Percentiles rank a stretch among this genome's conserved stretches.
Evolutionary conservation across 2,329 filamentous ascomycete genomes (phyloP).

Genomic region (Delphinella strobiligena): DNA sequence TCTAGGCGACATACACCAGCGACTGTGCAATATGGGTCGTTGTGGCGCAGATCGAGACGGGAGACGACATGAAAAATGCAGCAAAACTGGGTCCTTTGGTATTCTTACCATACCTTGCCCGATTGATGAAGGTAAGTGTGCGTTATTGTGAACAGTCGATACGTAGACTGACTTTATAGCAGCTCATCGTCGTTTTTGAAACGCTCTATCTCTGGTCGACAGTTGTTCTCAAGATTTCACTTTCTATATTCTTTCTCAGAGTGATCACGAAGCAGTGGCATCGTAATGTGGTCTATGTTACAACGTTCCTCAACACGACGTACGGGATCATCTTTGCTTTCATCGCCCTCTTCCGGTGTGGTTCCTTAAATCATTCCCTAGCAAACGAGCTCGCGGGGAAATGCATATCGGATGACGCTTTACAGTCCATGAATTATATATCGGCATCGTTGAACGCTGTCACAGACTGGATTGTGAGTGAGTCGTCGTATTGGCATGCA

Average conservation of each 20-base stretch:
- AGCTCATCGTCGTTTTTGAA: constrained; percentile 33
- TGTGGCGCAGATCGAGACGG: constrained; percentile 3
- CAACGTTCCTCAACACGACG: constrained; percentile 20
- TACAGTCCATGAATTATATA: constrained; percentile 15
- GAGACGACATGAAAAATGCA: background rate
- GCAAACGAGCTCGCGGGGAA: constrained; percentile 10
- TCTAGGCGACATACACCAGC: too few species aligned
- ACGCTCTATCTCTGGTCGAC: constrained; percentile 29
- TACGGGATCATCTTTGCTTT: constrained; percentile 38
- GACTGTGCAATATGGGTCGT: constrained; percentile 22
- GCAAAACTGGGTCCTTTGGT: too few species aligned
- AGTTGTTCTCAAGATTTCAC: constrained; percentile 29
- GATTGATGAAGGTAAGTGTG: constrained; percentile 38
- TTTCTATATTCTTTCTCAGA: constrained; percentile 29
- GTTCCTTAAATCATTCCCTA: constrained; percentile 15
- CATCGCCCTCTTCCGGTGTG: constrained; percentile 33
- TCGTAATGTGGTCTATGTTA: constrained; percentile 10
- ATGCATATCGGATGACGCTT: constrained; percentile 12
- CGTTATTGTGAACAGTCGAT: too few species aligned
- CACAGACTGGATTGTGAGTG: constrained; percentile 22
- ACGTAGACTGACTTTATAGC: constrained; percentile 35
- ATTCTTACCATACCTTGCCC: too few species aligned
- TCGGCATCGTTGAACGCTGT: constrained; percentile 23
- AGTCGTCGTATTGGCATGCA: background rate
- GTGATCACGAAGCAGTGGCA: constrained; percentile 23